phyloP scores from a whole-genome alignment of 1,139 yeast genomes.

The Chernovozyma aurita region DNA sequence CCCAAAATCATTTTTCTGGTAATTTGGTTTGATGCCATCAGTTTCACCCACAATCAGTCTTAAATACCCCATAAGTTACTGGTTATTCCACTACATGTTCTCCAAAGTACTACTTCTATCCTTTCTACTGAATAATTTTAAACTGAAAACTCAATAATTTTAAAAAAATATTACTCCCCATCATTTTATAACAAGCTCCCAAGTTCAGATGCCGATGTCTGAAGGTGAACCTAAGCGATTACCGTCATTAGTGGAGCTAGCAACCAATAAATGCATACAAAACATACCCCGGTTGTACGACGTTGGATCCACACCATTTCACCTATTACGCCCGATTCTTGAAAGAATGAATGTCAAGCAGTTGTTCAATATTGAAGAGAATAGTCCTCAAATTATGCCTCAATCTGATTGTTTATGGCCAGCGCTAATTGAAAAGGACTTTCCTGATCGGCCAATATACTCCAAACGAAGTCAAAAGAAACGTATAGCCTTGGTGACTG shows the following conservation, averaged over 20 bases:
- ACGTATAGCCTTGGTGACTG: neutral
- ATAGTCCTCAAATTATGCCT: slow-evolving; percentile 41
- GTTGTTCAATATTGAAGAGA: slow-evolving; percentile 37
- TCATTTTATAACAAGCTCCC: too few species aligned
- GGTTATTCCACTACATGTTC: too few species aligned
- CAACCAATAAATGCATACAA: slow-evolving; percentile 14
- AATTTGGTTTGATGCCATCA: too few species aligned
- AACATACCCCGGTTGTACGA: slow-evolving; percentile 8
- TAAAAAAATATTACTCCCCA: too few species aligned
- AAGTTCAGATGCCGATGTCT: too few species aligned
- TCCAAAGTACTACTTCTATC: too few species aligned
- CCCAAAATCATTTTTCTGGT: too few species aligned
- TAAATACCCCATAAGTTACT: too few species aligned
- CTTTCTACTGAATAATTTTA: too few species aligned
- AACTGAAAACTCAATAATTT: too few species aligned
- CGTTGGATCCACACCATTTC: slow-evolving; percentile 47
- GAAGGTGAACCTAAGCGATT: too few species aligned
- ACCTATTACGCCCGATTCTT: slow-evolving; percentile 41
- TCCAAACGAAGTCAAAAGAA: slow-evolving; percentile 6
- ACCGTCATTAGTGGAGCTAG: slow-evolving; percentile 10
- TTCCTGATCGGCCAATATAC: slow-evolving; percentile 38
- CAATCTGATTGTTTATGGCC: slow-evolving; percentile 53
- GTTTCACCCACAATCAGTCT: too few species aligned
- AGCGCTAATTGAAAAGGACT: slow-evolving; percentile 40
- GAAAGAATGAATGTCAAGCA: slow-evolving; percentile 44